These are phyloP conservation scores for Blepharisma undulans DNA, from an alignment of 169 alveolate species.

Conservation along the genomic window DNA sequence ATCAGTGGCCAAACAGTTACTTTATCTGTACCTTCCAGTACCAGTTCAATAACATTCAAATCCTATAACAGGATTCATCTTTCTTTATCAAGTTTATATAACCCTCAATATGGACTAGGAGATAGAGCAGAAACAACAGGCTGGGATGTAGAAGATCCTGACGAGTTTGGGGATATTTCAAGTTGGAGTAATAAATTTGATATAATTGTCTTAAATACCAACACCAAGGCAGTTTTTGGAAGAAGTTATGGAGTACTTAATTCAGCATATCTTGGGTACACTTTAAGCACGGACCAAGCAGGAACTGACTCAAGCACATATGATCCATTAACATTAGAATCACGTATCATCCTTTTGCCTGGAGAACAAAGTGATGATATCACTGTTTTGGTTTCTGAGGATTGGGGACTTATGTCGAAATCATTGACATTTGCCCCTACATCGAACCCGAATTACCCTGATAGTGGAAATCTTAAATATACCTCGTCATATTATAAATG, in stretches of 20 bases:
- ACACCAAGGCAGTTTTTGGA: neutral
- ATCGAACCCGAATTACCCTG: neutral
- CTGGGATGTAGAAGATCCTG: neutral
- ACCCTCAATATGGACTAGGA: conserved; percentile 16
- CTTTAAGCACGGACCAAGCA: neutral
- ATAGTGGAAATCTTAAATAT: neutral
- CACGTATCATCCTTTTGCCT: neutral
- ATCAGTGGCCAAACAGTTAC: neutral
- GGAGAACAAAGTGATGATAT: neutral
- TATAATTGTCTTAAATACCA: neutral
- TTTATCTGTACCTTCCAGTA: neutral
- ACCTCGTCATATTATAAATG: neutral
- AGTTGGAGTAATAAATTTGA: conserved; percentile 2
- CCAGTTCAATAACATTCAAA: neutral
- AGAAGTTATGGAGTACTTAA: neutral
- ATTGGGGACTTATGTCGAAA: neutral
- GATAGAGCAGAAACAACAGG: neutral
- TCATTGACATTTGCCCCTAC: neutral
- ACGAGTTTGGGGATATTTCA: no score
- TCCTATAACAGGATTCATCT: neutral
- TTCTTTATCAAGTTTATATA: neutral
- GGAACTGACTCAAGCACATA: no score
- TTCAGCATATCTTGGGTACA: neutral
- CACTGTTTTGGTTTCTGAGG: neutral
- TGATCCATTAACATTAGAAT: neutral